Conservation (phyloP, 345 rosid species). For the Crucihimalaya himalaica region DNA sequence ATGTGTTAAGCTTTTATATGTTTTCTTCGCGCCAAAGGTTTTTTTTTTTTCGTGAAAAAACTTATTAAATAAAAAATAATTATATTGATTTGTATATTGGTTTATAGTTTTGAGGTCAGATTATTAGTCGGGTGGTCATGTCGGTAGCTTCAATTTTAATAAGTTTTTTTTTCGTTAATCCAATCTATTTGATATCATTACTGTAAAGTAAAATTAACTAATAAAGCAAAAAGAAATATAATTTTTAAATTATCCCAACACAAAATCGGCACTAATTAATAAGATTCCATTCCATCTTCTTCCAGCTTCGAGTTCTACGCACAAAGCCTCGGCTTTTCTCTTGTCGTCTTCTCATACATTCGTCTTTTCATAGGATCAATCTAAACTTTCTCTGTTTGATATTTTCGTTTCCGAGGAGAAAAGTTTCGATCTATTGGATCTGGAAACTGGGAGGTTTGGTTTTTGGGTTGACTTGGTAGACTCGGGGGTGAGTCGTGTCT, state of each 20-base stretch:
- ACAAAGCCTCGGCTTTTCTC: slow-evolving; percentile 28
- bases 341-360: slow-evolving; percentile 20
- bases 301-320: slow-evolving; percentile 36
- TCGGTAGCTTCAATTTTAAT: slow-evolving; percentile 20
- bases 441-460: slow-evolving; percentile 18
- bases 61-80: background rate
- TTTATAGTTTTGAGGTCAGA: slow-evolving; percentile 1
- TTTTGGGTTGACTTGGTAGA: slow-evolving; percentile 24
- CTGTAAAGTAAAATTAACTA: slow-evolving; percentile 29
- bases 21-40: too few species aligned
- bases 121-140: slow-evolving; percentile 11
- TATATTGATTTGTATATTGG: background rate
- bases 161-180: background rate
- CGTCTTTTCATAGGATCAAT: slow-evolving; percentile 32
- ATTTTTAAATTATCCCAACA: slow-evolving; percentile 20
- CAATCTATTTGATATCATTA: slow-evolving; percentile 16
- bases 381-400: background rate
- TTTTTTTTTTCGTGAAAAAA: too few species aligned
- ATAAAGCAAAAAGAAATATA: background rate
- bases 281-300: slow-evolving; percentile 35
- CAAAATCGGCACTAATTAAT: background rate
- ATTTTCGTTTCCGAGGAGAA: slow-evolving; percentile 8
- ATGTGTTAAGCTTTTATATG: too few species aligned
- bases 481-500: slow-evolving; percentile 4
- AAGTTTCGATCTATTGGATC: slow-evolving; percentile 35